phyloP scores from a whole-genome alignment of 2,329 filamentous ascomycete genomes.

The Chaetomiaceae sp. region DNA sequence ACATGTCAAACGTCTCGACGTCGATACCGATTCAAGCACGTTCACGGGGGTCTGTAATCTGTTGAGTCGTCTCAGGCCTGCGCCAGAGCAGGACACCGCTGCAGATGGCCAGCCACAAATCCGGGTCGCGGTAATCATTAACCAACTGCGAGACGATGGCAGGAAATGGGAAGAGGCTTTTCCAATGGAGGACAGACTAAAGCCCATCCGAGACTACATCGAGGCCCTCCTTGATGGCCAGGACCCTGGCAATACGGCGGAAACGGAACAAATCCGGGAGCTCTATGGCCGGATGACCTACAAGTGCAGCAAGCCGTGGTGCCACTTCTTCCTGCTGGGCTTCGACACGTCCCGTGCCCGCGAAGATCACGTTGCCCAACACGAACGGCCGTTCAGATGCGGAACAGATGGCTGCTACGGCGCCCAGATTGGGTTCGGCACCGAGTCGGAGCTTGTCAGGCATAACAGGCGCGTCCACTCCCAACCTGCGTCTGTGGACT shows the following conservation, averaged over 20 bases:
- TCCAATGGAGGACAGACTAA: neutral
- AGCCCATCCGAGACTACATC: neutral
- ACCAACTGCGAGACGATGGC: neutral
- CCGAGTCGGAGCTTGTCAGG: neutral
- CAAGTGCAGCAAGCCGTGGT: conserved; percentile 4
- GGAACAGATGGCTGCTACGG: neutral
- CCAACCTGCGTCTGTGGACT: neutral
- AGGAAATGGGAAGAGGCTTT: neutral
- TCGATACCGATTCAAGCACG: neutral
- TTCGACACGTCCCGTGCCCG: neutral
- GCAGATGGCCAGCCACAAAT: no score
- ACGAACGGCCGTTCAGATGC: conserved; percentile 1
- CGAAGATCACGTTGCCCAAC: neutral
- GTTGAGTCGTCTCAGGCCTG: no score
- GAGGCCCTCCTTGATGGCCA: neutral
- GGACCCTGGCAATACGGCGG: neutral
- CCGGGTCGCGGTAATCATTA: no score
- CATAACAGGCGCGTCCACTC: neutral
- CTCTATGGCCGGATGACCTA: neutral
- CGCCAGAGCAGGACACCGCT: no score
- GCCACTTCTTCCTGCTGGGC: neutral
- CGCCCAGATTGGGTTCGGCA: neutral
- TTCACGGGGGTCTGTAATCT: no score
- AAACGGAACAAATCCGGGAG: neutral
- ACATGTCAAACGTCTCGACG: neutral